Conservation (phyloP, 164 flowering plant species). For the Pachysandra terminalis region DNA sequence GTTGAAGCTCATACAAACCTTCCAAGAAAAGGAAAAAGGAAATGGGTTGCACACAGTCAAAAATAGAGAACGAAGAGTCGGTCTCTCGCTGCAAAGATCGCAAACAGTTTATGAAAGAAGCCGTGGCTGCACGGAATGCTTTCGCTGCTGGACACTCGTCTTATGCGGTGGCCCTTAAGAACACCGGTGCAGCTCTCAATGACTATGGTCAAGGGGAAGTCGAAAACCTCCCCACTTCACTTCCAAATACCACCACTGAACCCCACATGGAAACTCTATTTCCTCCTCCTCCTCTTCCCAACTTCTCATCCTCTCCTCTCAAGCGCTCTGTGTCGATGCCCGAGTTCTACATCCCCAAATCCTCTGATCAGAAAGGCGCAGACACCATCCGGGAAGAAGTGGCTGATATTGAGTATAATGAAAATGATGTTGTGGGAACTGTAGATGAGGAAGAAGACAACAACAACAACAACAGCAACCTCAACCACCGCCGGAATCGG, state of each 20-base stretch:
- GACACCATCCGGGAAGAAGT: background rate
- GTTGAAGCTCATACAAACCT: background rate
- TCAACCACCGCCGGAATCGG: background rate
- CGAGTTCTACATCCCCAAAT: background rate
- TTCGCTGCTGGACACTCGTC: slow-evolving; percentile 68
- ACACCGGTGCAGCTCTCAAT: slow-evolving; percentile 77
- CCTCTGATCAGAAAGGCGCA: background rate
- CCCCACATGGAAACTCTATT: slow-evolving; percentile 5
- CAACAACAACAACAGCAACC: no score
- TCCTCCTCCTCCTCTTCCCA: slow-evolving; percentile 16
- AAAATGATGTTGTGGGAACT: no score
- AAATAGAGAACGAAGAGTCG: slow-evolving; percentile 84
- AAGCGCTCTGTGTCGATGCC: slow-evolving; percentile 2
- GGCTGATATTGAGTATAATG: no score
- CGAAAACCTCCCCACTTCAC: slow-evolving; percentile 7
- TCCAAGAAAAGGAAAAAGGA: background rate
- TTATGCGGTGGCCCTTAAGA: slow-evolving; percentile 50
- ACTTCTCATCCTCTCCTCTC: slow-evolving; percentile 17
- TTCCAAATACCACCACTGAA: background rate
- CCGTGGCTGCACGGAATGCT: slow-evolving; percentile 61
- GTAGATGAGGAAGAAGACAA: background rate
- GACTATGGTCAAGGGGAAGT: slow-evolving; percentile 69
- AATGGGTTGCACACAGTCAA: slow-evolving; percentile 93
- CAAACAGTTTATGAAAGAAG: slow-evolving; percentile 57
- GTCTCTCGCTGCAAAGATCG: slow-evolving; percentile 77